Base-by-base conservation (phyloP, 768 basidiomycete species). In the Mycena metata region DNA sequence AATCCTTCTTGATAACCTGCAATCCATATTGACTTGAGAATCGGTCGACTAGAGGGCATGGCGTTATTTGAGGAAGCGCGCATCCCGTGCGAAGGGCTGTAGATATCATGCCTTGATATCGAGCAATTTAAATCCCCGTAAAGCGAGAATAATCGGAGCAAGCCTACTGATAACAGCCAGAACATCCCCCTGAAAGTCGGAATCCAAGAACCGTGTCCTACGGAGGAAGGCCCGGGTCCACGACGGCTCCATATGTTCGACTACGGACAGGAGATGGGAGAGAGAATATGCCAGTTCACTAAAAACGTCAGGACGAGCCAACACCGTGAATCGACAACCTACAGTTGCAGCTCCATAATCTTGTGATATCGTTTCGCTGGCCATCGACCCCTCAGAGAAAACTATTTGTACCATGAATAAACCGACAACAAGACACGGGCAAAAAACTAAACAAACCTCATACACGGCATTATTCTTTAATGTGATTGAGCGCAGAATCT, bases 51-150 rank as follows among this genome's bases (percentile, higher is more conserved):
- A 88, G 79, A 1, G 90, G 94, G 72, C 90, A 92, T 0, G 95
- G 94, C 3, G 94, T 96, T 60, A 96, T 92, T 74, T 96, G 95
- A 0, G 95, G 95, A 3, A 96, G 81, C 0, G 95, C 89, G 9
- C 81, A 82, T 5, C 93, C 94, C 0, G 91, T 90, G 17, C 91
- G 86, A 19, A 96, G 80, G 10, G 93, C 86, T 0, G 89, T 90
- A 0, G 94, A 91, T 61, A 94, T 89, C 86, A 96, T 88, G 36
- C 87, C 93, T 94, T 21, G n/a, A 13, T 5, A 21, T 7, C 47
- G 46, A 62, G 39, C 45, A 2, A n/a, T 42, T 66, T 15, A 51
- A 16, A 17, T 36, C 54, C 19, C 11, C 42, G 23, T 24, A 21
- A 23, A 68, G 43, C 26, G 23, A 68, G 45, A 35, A 17, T 39